Evolutionary conservation across 345 rosid genomes (phyloP).

Genomic region (Eutrema heterophyllum): DNA sequence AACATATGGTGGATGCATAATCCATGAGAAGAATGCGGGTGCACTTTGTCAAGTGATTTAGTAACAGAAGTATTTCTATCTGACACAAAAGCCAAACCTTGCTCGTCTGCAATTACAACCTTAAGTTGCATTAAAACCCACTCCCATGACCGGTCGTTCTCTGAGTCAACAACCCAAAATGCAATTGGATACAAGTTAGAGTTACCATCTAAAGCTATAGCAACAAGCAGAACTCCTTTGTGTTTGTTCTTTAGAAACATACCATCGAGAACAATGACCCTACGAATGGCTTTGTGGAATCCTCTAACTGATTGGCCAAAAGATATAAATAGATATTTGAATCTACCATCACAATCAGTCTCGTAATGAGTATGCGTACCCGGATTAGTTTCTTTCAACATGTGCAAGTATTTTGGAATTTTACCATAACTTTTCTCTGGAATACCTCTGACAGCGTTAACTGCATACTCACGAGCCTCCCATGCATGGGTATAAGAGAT

Average conservation of each 20-base stretch:
- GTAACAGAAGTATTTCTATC: too few relatives aligned
- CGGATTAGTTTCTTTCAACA: not conserved
- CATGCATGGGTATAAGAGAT: too few relatives aligned
- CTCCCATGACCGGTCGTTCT: too few relatives aligned
- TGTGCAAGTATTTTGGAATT: not conserved
- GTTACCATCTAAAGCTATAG: not conserved
- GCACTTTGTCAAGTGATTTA: too few relatives aligned
- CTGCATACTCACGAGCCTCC: too few relatives aligned
- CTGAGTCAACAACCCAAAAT: too few relatives aligned
- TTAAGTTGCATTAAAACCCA: too few relatives aligned
- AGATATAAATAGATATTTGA: not conserved
- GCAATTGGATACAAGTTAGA: too few relatives aligned
- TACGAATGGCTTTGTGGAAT: not conserved
- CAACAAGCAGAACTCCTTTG: not conserved
- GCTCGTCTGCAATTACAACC: too few relatives aligned
- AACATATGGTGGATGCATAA: not conserved
- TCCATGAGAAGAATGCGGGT: not conserved
- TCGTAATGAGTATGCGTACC: not conserved
- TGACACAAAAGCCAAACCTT: too few relatives aligned
- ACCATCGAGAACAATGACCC: not conserved
- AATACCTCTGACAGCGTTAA: too few relatives aligned
- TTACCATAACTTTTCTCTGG: not conserved
- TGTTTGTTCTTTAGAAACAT: not conserved
- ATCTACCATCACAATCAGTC: not conserved
- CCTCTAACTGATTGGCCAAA: not conserved